Base-by-base conservation (phyloP, 345 rosid genomes). In the Draba incana region DNA sequence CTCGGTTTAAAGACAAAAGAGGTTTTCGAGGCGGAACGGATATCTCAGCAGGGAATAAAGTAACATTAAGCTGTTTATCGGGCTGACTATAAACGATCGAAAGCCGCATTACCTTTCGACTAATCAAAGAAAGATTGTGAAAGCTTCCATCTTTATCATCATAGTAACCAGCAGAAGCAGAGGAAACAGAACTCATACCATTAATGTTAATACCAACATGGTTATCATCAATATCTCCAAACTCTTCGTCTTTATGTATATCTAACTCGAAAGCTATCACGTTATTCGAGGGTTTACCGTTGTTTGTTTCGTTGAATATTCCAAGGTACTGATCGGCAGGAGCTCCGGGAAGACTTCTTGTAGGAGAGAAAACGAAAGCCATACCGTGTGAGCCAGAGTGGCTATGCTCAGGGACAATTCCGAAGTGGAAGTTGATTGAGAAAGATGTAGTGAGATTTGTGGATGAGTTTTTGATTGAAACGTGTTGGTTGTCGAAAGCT, bases 171-270 rank as follows among this genome's bases (percentile, higher is more conserved):
- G 89, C 86, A 4, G 81, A 16, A 48, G 62, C 42, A 45, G 86
- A 71, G 11, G 0, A 5, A 7, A 25, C 62, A 4, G 96, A 88
- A 11, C 3, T 47, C 71, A 84, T 11, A 5, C 80, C 71, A 46
- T 80, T 83, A 48, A 88, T 70, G 41, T 88, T 84, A 58, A 88
- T 80, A 12, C 88, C 88, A 10, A 88, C 84, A 64, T 85, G 94
- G 42, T 88, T 86, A 48, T 82, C 83, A 9, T 75, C 66, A 31
- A 80, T 77, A 60, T 79, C 85, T 2, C 16, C 67, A 38, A 81
- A 78, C 68, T 83, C 89, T 0, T 30, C 56, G 44, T 39, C 82
- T 54, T 13, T 35, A 9, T 83, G 69, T 0, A 84, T 79, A 68
- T 86, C 88, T 23, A 88, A 78, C 78, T 84, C 89, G 10, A 88